Evolutionary conservation across 352 stramenopile species (phyloP), one percentile per base, ranked within the genome.

Genomic region (Phytophthora parvispora): DNA sequence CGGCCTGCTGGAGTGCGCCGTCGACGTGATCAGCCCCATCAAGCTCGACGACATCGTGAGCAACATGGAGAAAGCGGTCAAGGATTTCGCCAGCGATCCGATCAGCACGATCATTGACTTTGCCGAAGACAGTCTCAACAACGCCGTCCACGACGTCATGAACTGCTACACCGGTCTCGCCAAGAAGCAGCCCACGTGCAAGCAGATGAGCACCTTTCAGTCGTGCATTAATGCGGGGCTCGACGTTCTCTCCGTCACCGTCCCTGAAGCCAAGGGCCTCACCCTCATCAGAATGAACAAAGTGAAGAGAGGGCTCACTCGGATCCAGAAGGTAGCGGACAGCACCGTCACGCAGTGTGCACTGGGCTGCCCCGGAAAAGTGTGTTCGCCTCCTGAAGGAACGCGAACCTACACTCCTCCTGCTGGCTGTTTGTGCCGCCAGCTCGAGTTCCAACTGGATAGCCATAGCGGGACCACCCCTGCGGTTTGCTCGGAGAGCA

Each of bases 71-170:
- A 53, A 53, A 16, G 47, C 47, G 3, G 47, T 53, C 7, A 53
- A 53, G 25, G 47, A 53, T 15, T 53, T 53, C 13, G 22, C 47
- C 20, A 53, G 34, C 47, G 47, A 53, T 4, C 47, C 47, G 24
- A 53, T 53, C 12, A 53, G 47, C 47, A 53, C 47, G 15, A 53
- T 53, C 5, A 53, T 53, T n/a, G 47, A 53, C 15, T 53, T 53
- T 15, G 47, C 47, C n/a, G 47, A 53, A 24, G 25, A 32, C 5
- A 32, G 6, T 15, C 6, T 53, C 47, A 53, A 34, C 6, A 24
- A 53, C 24, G 47, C 47, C 20, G 12, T 53, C 13, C 22, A 53
- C 20, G 47, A 53, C 24, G 20, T 53, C 22, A 25, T 53, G 24
- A 53, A 53, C 24, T 53, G 47, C 15, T 53, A 53, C 47, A 53